Conservation (phyloP, 768 basidiomycete genomes). For the Pleurotus eryngii region DNA sequence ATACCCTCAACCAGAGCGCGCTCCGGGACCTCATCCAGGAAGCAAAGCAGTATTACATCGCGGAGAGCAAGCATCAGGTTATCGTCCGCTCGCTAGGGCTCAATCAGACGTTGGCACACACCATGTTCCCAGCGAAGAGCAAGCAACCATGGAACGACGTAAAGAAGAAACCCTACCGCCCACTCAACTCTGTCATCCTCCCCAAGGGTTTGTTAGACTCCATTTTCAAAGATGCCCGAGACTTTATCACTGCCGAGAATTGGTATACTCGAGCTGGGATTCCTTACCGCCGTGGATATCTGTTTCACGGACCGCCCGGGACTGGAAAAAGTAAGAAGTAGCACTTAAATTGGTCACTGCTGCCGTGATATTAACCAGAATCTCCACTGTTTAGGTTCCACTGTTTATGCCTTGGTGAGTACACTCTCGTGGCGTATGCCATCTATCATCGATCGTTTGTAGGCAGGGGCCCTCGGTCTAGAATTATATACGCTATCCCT, state of each 20-base stretch:
- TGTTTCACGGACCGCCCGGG: constrained; percentile 58
- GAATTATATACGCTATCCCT: constrained; percentile 73
- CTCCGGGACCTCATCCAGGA: constrained; percentile 40
- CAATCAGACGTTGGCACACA: neutral
- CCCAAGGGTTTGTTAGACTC: constrained; percentile 42
- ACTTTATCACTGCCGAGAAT: constrained; percentile 49
- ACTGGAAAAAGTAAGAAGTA: constrained; percentile 58
- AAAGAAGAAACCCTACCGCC: constrained; percentile 45
- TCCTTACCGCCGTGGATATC: constrained; percentile 54
- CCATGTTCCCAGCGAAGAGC: too few species aligned
- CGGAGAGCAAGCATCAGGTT: constrained; percentile 37
- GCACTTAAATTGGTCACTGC: too few species aligned
- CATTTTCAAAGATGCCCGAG: constrained; percentile 46
- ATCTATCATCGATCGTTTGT: neutral
- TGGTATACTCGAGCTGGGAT: constrained; percentile 60
- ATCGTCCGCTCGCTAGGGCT: constrained; percentile 31
- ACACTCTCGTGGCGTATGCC: neutral
- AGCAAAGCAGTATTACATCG: constrained; percentile 35
- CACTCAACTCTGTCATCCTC: constrained; percentile 51
- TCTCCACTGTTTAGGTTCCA: constrained; percentile 32
- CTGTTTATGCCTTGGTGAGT: constrained; percentile 49
- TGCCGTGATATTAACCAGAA: neutral
- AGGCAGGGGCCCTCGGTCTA: constrained; percentile 67
- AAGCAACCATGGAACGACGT: constrained; percentile 47
- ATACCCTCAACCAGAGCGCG: constrained; percentile 38